Base-by-base conservation (phyloP, 23 red algal genomes). In the Chondrus crispus region DNA sequence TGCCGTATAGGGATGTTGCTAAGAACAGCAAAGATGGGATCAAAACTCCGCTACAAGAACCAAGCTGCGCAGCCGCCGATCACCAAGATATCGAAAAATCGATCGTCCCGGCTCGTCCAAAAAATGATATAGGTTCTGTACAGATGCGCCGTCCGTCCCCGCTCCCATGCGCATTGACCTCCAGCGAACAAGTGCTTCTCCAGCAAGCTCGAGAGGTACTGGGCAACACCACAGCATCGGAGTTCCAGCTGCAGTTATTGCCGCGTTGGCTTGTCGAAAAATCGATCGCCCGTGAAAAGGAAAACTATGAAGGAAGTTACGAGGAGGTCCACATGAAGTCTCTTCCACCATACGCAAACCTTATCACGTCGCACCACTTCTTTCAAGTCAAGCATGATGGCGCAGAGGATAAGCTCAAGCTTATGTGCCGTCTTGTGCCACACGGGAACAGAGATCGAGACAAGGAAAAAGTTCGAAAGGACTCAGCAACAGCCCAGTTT, bases 401-500 rank as follows among this genome's bases (percentile, higher is more conserved):
- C 38, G 29, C 48, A 28, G 26, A 36, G 8, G 50, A 66, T 46
- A 50, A 39, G 7, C 42, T 88, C 46, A 37, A 66, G 30, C 64
- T 73, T 4, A 88, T 74, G 38, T 76, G 45, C 40, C 39, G 85
- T 11, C 47, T 88, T 4, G 64, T 76, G 0, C 42, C 68, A 40
- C 68, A 73, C 62, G 43, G 66, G 14, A 88, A 77, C 38, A 55
- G 85, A 41, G 62, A 88, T 39, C 18, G 46, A 11, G 85, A 66
- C 48, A 87, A 87, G 48, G 62, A 87, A 0, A 38, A 12, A 19
- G 45, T 72, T 33, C 53, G 63, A 54, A 49, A 88, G 12, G 85
- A 88, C 51, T 76, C 62, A 18, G 37, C 63, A 46, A 70, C 83
- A 7, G 83, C 63, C 14, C 83, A 87, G 37, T 87, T 87, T 53